Evolutionary conservation across 2,329 filamentous ascomycete genomes (phyloP), one percentile per base, ranked within the genome.

Genomic region (Calonectria pseudoreteaudii): DNA sequence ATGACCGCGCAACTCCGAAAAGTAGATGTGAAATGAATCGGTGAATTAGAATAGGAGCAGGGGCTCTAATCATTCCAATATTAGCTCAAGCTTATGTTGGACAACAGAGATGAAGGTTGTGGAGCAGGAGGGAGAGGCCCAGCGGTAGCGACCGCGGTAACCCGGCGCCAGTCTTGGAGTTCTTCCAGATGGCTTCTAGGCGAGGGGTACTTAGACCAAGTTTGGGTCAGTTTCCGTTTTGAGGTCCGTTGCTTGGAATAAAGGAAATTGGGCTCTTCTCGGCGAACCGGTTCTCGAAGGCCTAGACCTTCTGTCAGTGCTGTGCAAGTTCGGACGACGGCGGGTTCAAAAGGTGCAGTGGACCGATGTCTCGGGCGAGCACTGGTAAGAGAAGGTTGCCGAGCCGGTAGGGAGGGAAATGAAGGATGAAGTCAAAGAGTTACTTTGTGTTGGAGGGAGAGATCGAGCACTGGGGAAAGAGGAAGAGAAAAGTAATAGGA

Each of bases 1-100:
- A 44, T 58, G 60, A 52, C 60, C 34, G 28, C 28, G 66, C 38
- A 53, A 72, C 47, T 72, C 70, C 50, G 66, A 36, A 44, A 44
- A 36, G 60, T 26, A 34, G 49, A 70, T 56, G 66, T 49, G 66
- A 73, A 69, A 73, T 73, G 71, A 73, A 28, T 41, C 66, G 38
- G 50, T 20, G 60, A 66, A 69, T 70, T 69, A 70, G 66, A 72
- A 72, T 44, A 60, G 60, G 66, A 64, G 44, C 50, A 44, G 36
- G 31, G 49, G 28, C 52, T 69, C 71, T 73, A 69, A 73, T 66
- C 34, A 58, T 69, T 38, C 49, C 52, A 56, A 30, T n/a, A 72
- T 69, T 66, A 69, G 71, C 71, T 66, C 66, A 31, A 52, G 26
- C 30, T 31, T 18, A 70, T 66, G 30, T 58, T 66, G 28, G 56